Evolutionary conservation across 2,329 filamentous ascomycete species (phyloP), one percentile per base, ranked within the genome.

Genomic region (Pseudogymnoascus sp.): DNA sequence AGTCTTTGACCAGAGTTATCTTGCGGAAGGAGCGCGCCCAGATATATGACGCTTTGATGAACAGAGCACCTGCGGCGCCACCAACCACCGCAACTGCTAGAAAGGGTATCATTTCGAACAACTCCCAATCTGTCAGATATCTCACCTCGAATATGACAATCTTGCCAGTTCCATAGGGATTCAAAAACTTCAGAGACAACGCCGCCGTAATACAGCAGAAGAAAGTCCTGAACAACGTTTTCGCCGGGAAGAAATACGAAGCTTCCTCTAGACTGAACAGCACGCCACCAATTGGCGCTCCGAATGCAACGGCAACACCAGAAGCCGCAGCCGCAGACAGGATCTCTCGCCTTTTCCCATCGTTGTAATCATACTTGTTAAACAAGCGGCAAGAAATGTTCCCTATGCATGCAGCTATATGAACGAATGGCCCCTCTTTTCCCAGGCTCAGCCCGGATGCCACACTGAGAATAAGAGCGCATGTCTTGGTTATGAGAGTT

Each of bases 201-300:
- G 95, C 92, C 1, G 95, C 93, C 33, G 89, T 88, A 69, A 97
- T 97, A 75, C 93, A 97, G 79, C 93, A 97, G 76, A 97, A 97
- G 75, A 99, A 99, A 0, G 95, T 97, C 61, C 95, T 83, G 78
- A 99, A 99, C 7, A 99, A 83, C 0, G 93, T 97, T 78, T 99
- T 97, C 5, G 93, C 91, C 0, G 95, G 93, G 74, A 97, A 97
- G 75, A 97, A 97, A 75, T 97, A 97, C 68, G 90, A 86, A 65
- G 97, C 93, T 81, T 97, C 95, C 75, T 99, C 95, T 31, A 97
- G 76, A 35, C 91, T 92, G 75, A 97, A 97, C 2, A 97, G 81
- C 1, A 97, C 92, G 61, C 93, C 93, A 7, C 92, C 91, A 43
- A 90, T 86, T 1, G 93, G 93, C 0, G 93, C 92, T 38, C 93